Evolutionary conservation across 108 stramenopile genomes (phyloP), one percentile per base, ranked within the genome.

Genomic region (Pseudonitzschia multistriata): DNA sequence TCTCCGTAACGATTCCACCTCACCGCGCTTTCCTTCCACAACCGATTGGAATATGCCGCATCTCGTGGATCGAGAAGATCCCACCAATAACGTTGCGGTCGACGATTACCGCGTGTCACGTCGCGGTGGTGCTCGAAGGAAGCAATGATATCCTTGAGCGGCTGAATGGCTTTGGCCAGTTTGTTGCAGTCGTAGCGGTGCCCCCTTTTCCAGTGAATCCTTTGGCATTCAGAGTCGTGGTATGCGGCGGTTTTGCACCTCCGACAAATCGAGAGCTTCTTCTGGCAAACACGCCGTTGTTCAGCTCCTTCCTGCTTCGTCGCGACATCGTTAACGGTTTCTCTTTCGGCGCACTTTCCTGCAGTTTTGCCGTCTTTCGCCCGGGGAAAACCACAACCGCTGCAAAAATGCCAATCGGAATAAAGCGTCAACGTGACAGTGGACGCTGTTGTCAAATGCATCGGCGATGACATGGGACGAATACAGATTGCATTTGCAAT

Each of bases 241-340:
- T 85, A 85, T 45, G 75, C 79, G n/a, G 53, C 74, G 22, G 75
- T 70, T 56, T 73, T 66, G 54, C 84, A 85, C 28, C 49, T 71
- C 25, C 68, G 68, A 34, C 84, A 85, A 13, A 49, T 54, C 30
- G 59, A 33, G n/a, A 85, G 70, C 54, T 77, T 79, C 42, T 74
- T 64, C 25, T 5, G 24, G 63, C 5, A 13, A 24, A 0, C n/a
- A n/a, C n/a, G n/a, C 36, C 14, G 21, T 55, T 14, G 3, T 30
- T 24, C 27, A 14, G 29, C 10, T 28, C 3, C 27, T 55, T 55
- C 5, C 29, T 55, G 29, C 5, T 62, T 62, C 22, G 19, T 11
- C 8, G 30, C 11, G 19, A 8, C 29, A 34, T 60, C 0, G 29
- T 8, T 35, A 30, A 28, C 0, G 30, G 31, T 14, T 34, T 6